Evolutionary conservation across 306 rosid species (phyloP).

Genomic region (Ziziphus jujuba): DNA sequence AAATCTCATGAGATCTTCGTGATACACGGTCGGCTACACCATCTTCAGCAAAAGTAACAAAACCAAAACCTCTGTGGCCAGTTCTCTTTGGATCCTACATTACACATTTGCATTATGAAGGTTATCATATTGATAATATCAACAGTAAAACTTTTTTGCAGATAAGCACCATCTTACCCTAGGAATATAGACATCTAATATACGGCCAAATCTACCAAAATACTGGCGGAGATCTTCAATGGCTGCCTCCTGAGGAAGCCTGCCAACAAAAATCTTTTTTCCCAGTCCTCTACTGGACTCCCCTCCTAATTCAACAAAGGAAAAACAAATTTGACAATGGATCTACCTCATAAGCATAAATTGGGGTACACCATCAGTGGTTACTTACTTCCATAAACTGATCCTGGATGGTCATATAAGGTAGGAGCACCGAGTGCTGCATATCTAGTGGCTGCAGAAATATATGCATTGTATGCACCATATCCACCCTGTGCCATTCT

Average conservation of each 20-base stretch:
- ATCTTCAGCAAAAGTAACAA: conserved; percentile 90
- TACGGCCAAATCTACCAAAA: conserved; percentile 90
- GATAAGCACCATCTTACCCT: conserved; percentile 51
- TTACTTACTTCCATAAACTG: conserved; percentile 82
- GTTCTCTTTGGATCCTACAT: conserved; percentile 83
- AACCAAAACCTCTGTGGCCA: conserved; percentile 96
- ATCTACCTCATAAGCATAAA: conserved; percentile 18
- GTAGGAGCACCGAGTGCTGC: conserved; percentile 98
- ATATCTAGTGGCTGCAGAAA: conserved; percentile 93
- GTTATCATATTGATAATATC: conserved; percentile 6
- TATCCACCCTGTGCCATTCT: conserved; percentile 83
- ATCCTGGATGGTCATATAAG: conserved; percentile 82
- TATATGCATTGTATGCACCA: conserved; percentile 96
- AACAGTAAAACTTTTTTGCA: not conserved
- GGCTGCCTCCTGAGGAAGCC: conserved; percentile 90
- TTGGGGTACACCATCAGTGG: conserved; percentile 8
- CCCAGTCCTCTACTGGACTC: conserved; percentile 72
- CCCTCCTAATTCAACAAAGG: conserved; percentile 55
- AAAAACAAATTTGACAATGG: not conserved
- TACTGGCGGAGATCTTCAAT: conserved; percentile 87
- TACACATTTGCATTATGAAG: conserved; percentile 8
- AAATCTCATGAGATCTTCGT: conserved; percentile 86
- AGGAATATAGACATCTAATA: conserved; percentile 86
- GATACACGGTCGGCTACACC: conserved; percentile 94
- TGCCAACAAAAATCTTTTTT: conserved; percentile 81